A percentile compares a stretch with the other conserved stretches of the same genome.
These are phyloP conservation scores for Lentinula aciculospora DNA, from an alignment of 768 basidiomycete genomes.

Conservation along the genomic window DNA sequence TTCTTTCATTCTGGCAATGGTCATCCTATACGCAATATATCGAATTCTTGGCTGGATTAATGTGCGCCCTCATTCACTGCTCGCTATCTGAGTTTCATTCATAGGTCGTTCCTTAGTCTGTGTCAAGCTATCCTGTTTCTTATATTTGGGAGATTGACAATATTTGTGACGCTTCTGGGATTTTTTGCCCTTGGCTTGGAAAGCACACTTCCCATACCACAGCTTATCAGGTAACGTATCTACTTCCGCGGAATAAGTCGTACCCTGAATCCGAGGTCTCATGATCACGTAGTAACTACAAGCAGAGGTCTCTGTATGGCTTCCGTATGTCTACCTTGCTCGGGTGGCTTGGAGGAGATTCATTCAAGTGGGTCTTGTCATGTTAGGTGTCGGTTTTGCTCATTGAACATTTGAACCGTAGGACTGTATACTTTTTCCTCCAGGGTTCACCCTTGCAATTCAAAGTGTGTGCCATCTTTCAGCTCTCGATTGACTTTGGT, in stretches of 20 bases:
- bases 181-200: constrained; percentile 79
- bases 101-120: constrained; percentile 31
- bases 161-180: constrained; percentile 61
- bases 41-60: constrained; percentile 75
- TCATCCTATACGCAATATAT: constrained; percentile 69
- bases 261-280: neutral
- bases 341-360: constrained; percentile 81
- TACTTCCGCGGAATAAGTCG: too few relatives aligned
- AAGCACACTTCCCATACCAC: constrained; percentile 83
- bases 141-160: constrained; percentile 58
- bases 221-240: constrained; percentile 59
- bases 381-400: neutral
- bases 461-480: constrained; percentile 79
- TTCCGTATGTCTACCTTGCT: constrained; percentile 78
- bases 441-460: constrained; percentile 73
- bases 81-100: neutral
- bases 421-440: constrained; percentile 76
- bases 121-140: constrained; percentile 70
- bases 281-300: constrained; percentile 63
- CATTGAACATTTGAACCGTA: constrained; percentile 21
- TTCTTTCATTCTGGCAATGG: constrained; percentile 86
- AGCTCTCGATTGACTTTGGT: constrained; percentile 76
- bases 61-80: constrained; percentile 37
- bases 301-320: constrained; percentile 74
- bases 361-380: constrained; percentile 61